phyloP scores from a whole-genome alignment of 441 rosid species.

The Gossypium davidsonii region DNA sequence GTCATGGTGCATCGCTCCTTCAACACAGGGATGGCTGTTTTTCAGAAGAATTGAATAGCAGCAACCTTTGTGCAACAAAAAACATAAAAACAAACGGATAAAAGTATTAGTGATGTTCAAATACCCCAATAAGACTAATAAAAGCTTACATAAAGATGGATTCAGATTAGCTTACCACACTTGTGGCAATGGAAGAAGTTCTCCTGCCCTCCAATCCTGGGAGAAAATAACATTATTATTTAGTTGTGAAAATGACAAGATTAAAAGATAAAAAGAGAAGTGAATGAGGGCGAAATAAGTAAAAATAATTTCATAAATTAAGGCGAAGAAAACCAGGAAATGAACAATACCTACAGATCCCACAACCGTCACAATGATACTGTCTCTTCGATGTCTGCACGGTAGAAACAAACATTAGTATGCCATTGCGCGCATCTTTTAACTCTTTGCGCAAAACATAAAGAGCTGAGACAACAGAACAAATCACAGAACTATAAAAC shows the following conservation, averaged over 20 bases:
- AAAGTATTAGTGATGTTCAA: not conserved
- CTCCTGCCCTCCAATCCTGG: conserved; percentile 73
- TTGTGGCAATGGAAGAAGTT: conserved; percentile 85
- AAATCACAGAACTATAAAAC: not conserved
- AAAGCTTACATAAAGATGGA: not conserved
- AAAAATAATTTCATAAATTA: not conserved
- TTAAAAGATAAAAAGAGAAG: not conserved
- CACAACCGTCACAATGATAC: conserved; percentile 83
- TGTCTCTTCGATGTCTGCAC: conserved; percentile 70
- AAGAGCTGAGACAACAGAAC: not conserved
- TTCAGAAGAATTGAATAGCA: conserved; percentile 65
- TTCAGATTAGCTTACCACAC: conserved; percentile 55
- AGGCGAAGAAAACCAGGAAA: not conserved
- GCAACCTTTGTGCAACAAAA: conserved; percentile 44
- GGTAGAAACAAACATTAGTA: conserved; percentile 10
- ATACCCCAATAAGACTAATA: not conserved
- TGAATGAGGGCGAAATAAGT: not conserved
- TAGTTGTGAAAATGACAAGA: not conserved
- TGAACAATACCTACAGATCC: conserved; percentile 72
- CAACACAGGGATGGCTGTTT: conserved; percentile 76
- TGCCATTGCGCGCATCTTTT: not conserved
- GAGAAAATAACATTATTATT: not conserved
- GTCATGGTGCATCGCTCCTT: conserved; percentile 93
- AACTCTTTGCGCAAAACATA: not conserved
- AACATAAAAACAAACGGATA: not conserved